phyloP scores from a whole-genome alignment of 345 rosid species.

The Draba incana region DNA sequence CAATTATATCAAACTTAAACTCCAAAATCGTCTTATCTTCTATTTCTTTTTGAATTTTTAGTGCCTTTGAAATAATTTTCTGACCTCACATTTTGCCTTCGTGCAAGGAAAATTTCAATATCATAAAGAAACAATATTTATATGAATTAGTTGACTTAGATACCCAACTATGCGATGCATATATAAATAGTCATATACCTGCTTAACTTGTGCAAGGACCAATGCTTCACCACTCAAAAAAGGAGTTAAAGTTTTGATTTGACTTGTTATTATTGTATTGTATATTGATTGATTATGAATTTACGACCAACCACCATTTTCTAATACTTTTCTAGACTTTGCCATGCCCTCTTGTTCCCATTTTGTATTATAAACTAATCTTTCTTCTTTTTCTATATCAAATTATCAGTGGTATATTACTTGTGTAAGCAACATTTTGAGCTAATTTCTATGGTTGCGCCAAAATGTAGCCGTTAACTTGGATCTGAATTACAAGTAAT shows the following conservation, averaged over 20 bases:
- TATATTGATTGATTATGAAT: constrained; percentile 14
- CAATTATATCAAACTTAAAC: neutral
- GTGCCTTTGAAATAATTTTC: neutral
- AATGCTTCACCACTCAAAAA: constrained; percentile 28
- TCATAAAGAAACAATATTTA: neutral
- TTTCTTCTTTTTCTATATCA: constrained; percentile 34
- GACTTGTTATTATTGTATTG: constrained; percentile 14
- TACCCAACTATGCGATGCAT: constrained; percentile 14
- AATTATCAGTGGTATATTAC: constrained; percentile 42
- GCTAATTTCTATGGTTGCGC: neutral
- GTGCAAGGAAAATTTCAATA: neutral
- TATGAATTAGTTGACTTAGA: neutral
- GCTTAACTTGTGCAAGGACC: constrained; percentile 15
- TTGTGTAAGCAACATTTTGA: constrained; percentile 47
- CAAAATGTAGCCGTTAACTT: constrained; percentile 12
- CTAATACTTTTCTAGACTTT: constrained; percentile 44
- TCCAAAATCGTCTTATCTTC: neutral
- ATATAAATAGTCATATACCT: neutral
- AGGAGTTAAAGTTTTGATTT: constrained; percentile 31
- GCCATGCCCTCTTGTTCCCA: constrained; percentile 48
- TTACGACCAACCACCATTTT: constrained; percentile 36
- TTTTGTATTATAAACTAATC: neutral
- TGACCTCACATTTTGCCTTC: neutral
- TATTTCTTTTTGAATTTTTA: neutral
- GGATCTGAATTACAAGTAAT: constrained; percentile 2